Base-by-base conservation (phyloP, 805 yeast genomes). In the Candida yuanshanica region DNA sequence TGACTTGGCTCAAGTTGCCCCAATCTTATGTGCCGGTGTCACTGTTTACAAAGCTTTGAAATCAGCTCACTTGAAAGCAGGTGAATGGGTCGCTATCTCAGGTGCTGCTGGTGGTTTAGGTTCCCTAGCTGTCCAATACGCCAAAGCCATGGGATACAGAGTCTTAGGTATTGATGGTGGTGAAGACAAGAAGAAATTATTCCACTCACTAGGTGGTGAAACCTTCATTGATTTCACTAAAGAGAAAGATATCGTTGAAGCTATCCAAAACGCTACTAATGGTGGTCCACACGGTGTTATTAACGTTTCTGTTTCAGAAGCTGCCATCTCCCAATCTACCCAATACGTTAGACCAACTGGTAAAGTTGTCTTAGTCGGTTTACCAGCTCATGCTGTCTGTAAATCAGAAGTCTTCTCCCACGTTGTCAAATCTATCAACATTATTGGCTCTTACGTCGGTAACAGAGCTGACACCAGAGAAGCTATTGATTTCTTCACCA, bases 21-120 rank as follows among this genome's bases (percentile, higher is more conserved):
- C 84, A 50, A 72, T 53, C 44, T 42, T 53, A 48, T 53, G 58
- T 53, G 58, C 58, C 33, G 58, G 58, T 53, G 71, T 79, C 55
- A 79, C 85, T 40, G 84, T 76, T 39, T 79, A 77, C 77, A 78
- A 79, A 67, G 83, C 83, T 18, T 68, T 79, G 57, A 79, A 79
- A 66, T 70, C 79, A 39, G 81, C 84, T 39, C 59, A 68, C 49
- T 61, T 75, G 49, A 51, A 53, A 44, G 72, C 89, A 32, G 90
- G 91, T 58, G 78, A 83, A 61, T 83, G 83, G 82, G 84, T 81
- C 50, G 77, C 79, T 49, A 69, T 83, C 48, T 77, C 87, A 40
- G 90, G 91, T 69, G 89, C 88, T 49, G 86, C 79, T 61, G 90
- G 90, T 63, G 90, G 91, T 60, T 72, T 83, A 63, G 91, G 90